Conservation (phyloP, 306 rosid species). For the Phaseolus lunatus region DNA sequence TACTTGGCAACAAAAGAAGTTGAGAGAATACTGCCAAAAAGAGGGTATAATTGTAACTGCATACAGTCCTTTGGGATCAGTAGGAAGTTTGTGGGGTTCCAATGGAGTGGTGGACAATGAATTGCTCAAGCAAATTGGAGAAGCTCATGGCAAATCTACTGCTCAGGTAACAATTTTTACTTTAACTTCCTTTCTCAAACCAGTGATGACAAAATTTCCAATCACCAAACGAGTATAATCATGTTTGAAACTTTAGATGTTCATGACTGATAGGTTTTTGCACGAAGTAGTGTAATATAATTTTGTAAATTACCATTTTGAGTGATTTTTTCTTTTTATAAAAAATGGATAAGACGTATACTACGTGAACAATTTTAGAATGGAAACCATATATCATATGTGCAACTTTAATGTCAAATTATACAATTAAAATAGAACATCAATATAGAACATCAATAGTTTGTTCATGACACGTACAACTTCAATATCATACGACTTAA, state of each 20-base stretch:
- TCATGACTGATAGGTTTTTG: too few relatives aligned
- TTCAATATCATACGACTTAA: too few relatives aligned
- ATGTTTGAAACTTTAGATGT: background rate
- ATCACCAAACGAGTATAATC: background rate
- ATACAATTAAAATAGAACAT: too few relatives aligned
- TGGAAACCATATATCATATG: too few relatives aligned
- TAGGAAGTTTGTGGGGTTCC: conserved; percentile 49
- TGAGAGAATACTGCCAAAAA: conserved; percentile 50
- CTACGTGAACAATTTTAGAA: too few relatives aligned
- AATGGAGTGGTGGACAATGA: conserved; percentile 47
- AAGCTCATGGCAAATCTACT: conserved; percentile 43
- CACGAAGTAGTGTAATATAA: too few relatives aligned
- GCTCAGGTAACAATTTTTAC: conserved; percentile 51
- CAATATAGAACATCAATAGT: too few relatives aligned
- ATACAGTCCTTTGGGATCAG: conserved; percentile 57
- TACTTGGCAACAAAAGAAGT: conserved; percentile 58
- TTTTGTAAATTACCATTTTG: too few relatives aligned
- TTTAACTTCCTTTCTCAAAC: background rate
- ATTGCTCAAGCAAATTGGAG: conserved; percentile 50
- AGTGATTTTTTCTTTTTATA: too few relatives aligned
- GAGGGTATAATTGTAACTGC: conserved; percentile 58
- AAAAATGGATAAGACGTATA: too few relatives aligned
- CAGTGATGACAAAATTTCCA: background rate
- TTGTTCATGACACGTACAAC: too few relatives aligned
- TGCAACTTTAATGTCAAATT: too few relatives aligned